Conservation (phyloP, 805 yeast genomes). For the Babjeviella inositovora region DNA sequence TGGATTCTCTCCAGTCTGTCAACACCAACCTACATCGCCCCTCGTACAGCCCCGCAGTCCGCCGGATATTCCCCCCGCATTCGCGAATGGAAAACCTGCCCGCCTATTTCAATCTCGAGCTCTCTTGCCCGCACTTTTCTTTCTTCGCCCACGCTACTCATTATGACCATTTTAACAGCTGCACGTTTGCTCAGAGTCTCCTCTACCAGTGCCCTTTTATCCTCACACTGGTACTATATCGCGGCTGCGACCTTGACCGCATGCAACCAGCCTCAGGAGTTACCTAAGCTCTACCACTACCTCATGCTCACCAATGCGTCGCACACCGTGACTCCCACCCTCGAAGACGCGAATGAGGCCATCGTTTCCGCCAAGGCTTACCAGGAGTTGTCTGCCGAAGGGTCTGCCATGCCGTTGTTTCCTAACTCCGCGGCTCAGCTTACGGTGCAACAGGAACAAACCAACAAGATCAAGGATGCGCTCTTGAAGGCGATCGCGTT, state of each 20-base stretch:
- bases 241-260: constrained; percentile 75
- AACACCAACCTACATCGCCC: no score
- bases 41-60: no score
- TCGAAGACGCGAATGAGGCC: constrained; percentile 8
- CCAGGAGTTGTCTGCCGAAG: constrained; percentile 5
- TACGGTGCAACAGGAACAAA: constrained; percentile 6
- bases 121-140: no score
- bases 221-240: constrained; percentile 69
- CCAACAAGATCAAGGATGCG: constrained; percentile 58
- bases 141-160: no score
- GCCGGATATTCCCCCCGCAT: no score
- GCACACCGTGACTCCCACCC: constrained; percentile 5
- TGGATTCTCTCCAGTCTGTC: no score
- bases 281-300: constrained; percentile 60
- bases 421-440: constrained; percentile 3
- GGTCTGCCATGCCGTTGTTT: constrained; percentile 2
- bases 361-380: constrained; percentile 5
- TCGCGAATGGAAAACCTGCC: no score
- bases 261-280: constrained; percentile 69
- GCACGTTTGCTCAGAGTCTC: no score
- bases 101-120: no score
- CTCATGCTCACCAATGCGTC: constrained; percentile 21
- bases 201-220: no score
- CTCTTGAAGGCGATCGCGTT: constrained; percentile 66
- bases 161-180: no score